These are phyloP conservation scores for Thelephora ganbajun DNA, from an alignment of 768 basidiomycete genomes.

Conservation along the genomic window DNA sequence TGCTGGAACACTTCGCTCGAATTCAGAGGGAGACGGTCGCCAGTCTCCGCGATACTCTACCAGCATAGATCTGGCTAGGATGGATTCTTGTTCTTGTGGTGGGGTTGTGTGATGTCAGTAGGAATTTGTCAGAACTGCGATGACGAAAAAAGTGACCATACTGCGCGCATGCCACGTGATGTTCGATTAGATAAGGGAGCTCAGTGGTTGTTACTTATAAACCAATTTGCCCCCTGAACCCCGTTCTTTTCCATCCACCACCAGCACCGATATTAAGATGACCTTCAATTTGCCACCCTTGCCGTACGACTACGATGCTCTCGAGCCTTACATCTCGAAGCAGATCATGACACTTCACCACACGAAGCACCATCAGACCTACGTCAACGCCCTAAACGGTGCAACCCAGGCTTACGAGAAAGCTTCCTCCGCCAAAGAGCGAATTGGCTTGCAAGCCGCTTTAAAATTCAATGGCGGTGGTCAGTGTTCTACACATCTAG, in stretches of 20 bases:
- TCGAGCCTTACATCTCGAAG: constrained; percentile 85
- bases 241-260: constrained; percentile 5
- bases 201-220: too few relatives aligned
- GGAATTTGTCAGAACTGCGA: too few relatives aligned
- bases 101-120: too few relatives aligned
- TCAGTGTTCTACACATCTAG: constrained; percentile 19
- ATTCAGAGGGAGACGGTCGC: constrained; percentile 61
- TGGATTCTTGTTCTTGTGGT: too few relatives aligned
- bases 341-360: constrained; percentile 96
- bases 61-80: too few relatives aligned
- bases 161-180: too few relatives aligned
- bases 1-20: constrained; percentile 47
- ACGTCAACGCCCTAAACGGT: constrained; percentile 84
- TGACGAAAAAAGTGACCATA: too few relatives aligned
- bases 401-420: constrained; percentile 69
- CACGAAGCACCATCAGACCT: constrained; percentile 90
- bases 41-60: constrained; percentile 28
- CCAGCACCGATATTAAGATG: not conserved
- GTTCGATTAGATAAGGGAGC: too few relatives aligned
- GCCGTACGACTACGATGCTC: constrained; percentile 72
- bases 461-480: constrained; percentile 97
- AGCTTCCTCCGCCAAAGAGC: constrained; percentile 55
- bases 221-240: too few relatives aligned
- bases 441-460: constrained; percentile 80
- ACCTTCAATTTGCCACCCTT: constrained; percentile 48